Evolutionary conservation across 108 stramenopile genomes (phyloP), one percentile per base, ranked within the genome.

Genomic region (Epithemia pelagica): DNA sequence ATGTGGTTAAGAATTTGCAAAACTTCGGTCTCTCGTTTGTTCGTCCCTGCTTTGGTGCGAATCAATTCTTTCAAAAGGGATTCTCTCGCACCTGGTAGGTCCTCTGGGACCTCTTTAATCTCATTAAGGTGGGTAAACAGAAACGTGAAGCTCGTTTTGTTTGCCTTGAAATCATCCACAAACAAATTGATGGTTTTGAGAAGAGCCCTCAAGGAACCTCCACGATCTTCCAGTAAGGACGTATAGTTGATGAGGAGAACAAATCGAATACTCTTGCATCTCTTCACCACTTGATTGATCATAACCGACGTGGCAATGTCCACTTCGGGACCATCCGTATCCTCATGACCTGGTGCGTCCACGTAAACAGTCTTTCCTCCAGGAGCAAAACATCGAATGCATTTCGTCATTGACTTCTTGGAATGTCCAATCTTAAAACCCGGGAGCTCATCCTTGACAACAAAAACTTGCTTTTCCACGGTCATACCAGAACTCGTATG

Each of bases 301-400:
- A 85, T 71, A 58, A 74, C 73, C 32, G 73, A 76, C 28, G 84
- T 85, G 0, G 78, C 81, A 72, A 85, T 77, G 71, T 85, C 84
- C 31, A 85, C 70, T 62, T 82, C 84, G 25, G 66, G 51, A 2
- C 80, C 78, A 54, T 68, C 58, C 18, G 84, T 85, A 51, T 85
- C 84, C 67, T 85, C 84, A 23, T 71, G 73, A 2, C 84, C 84
- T 21, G 84, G 84, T 20, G 78, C 61, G 58, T 85, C 84, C 28
- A 85, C 61, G 57, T 82, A 85, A 0, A 82, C 68, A 23, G 28
- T 60, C 1, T 31, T 61, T 15, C 33, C 58, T 46, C 15, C 37
- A 46, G 37, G 37, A 33, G 57, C 61, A 5, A 30, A 52, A 29
- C 19, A 19, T 30, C 69, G 76, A 26, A 85, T 65, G 21, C 68